Evolutionary conservation across 1,139 yeast genomes (phyloP).

Genomic region (Yamadazyma jaroonii): DNA sequence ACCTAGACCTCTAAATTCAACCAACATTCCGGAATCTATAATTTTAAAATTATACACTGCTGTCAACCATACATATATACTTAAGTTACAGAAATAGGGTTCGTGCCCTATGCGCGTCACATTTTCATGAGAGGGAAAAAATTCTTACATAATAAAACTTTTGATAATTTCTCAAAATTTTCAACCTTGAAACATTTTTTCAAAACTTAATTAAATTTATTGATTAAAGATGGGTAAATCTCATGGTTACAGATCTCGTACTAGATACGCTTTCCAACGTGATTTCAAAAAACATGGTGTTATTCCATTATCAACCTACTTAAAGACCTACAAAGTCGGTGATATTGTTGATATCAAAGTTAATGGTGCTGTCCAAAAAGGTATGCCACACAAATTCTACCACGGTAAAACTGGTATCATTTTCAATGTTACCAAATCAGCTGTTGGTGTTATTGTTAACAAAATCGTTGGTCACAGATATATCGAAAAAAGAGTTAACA

Average conservation of each 20-base stretch:
- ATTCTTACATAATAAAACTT: neutral
- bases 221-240: conserved; percentile 14
- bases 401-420: conserved; percentile 99
- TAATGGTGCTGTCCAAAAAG: conserved; percentile 98
- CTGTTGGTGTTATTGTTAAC: conserved; percentile 98
- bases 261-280: conserved; percentile 99
- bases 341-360: conserved; percentile 99
- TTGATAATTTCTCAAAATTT: conserved; percentile 4
- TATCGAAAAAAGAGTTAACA: conserved; percentile 97
- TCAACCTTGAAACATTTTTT: conserved; percentile 1
- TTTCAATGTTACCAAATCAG: conserved; percentile 96
- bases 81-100: too few relatives aligned
- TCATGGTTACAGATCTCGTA: conserved; percentile 99
- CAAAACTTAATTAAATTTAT: conserved; percentile 1
- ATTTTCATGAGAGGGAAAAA: neutral
- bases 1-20: too few relatives aligned
- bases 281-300: conserved; percentile 98
- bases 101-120: conserved; percentile 1
- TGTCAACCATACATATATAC: too few relatives aligned
- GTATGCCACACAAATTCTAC: conserved; percentile 99
- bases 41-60: too few relatives aligned
- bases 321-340: conserved; percentile 97
- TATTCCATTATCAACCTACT: conserved; percentile 92
- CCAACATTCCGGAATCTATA: too few relatives aligned
- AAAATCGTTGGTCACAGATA: conserved; percentile 99